These are phyloP conservation scores for Aspergillus udagawae DNA, from an alignment of 2,329 filamentous ascomycete genomes.

Conservation along the genomic window DNA sequence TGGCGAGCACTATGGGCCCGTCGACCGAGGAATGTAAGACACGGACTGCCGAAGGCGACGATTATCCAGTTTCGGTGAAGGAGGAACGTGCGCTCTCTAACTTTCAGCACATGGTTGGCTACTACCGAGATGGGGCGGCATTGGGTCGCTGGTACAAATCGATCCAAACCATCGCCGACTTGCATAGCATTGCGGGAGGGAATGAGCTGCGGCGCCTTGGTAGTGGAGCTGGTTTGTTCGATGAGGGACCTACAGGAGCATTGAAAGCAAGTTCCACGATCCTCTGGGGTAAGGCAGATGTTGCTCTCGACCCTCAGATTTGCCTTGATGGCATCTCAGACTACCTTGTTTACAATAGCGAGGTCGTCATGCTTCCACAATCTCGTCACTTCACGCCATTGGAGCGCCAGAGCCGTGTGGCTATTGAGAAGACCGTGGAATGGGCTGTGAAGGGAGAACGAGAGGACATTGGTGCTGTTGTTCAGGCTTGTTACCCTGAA, in stretches of 20 bases:
- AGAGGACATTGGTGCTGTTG: slow-evolving; percentile 28
- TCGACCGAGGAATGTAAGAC: slow-evolving; percentile 42
- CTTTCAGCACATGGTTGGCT: slow-evolving; percentile 49
- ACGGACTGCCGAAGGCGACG: slow-evolving; percentile 23
- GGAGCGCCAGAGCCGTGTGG: slow-evolving; percentile 42
- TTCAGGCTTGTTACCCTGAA: slow-evolving; percentile 31
- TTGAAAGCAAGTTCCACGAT: slow-evolving; percentile 52
- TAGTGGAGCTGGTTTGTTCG: slow-evolving; percentile 42
- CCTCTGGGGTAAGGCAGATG: slow-evolving; percentile 51
- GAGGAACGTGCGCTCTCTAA: slow-evolving; percentile 40
- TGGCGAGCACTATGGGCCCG: slow-evolving; percentile 52
- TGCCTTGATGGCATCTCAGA: slow-evolving; percentile 51
- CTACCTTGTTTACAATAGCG: slow-evolving; percentile 48
- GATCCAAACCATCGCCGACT: slow-evolving; percentile 45
- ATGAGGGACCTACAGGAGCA: slow-evolving; percentile 41
- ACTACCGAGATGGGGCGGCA: slow-evolving; percentile 52
- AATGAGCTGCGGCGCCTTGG: slow-evolving; percentile 27
- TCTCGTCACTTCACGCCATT: slow-evolving; percentile 54
- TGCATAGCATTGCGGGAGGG: slow-evolving; percentile 42
- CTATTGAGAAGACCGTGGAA: slow-evolving; percentile 39
- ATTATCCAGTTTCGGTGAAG: slow-evolving; percentile 41
- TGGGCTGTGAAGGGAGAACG: slow-evolving; percentile 38
- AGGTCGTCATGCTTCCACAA: slow-evolving; percentile 47
- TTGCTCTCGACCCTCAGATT: slow-evolving; percentile 48
- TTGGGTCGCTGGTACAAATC: slow-evolving; percentile 49